Base-by-base conservation (phyloP, 176 grass and related monocot species). In the Oryza brachyantha region DNA sequence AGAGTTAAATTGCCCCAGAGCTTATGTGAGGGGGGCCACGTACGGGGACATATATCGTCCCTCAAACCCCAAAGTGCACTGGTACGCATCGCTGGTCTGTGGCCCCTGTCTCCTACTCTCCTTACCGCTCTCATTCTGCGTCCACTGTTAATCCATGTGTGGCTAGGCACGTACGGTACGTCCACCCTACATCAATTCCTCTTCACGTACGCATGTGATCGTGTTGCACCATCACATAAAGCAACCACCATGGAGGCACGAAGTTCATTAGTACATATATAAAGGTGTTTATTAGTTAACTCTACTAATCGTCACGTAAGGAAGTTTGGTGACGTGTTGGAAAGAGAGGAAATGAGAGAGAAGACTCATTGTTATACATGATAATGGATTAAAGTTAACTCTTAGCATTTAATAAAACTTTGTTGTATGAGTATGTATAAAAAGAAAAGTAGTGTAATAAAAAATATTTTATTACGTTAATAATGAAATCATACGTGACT, bases 71-170 rank as follows among this genome's bases (percentile, higher is more conserved):
- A 42, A 84, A 79, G 64, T 57, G 76, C 75, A 46, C 46, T 60
- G 10, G 42, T 71, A 61, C 76, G 42, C 41, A 41, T 55, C 19
- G 43, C 50, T 65, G n/a, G 7, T 52, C 29, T 24, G 64, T 75
- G 50, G 10, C 40, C 25, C 40, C 69, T 84, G 75, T 64, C 69
- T 57, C 31, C 52, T 79, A 79, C 69, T 70, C 69, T 43, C 48
- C 5, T 39, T 66, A 74, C 68, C 67, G 10, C 59, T 65, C 46
- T 60, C 45, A 22, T 22, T 24, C 19, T 57, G 52, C 24, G 55
- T 26, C 52, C 79, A 74, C 73, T 86, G 75, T 79, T 69, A 67
- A 67, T 74, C 62, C 86, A 84, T 79, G 85, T 79, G 85, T 87
- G 73, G 64, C 62, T 46, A 69, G 28, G 57, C 9, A 58, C 46